These are phyloP conservation scores for Cystofilobasidium bisporidii DNA, from an alignment of 768 basidiomycete genomes.

Conservation along the genomic window DNA sequence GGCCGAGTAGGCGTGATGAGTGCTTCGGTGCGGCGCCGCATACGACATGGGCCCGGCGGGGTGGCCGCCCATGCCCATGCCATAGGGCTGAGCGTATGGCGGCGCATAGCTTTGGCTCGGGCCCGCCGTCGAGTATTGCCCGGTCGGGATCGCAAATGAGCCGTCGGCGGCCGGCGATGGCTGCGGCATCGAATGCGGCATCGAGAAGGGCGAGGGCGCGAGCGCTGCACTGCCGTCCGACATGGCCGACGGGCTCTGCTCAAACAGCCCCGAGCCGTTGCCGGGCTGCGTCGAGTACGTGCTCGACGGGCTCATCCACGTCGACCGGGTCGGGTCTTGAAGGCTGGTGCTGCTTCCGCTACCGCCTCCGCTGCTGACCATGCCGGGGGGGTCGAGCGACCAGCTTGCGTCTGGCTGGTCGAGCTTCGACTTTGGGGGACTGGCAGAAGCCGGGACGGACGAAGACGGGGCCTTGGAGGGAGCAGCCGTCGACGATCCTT, in stretches of 20 bases:
- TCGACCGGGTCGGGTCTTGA: neutral
- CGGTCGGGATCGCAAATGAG: no score
- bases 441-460: neutral
- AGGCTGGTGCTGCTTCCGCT: neutral
- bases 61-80: neutral
- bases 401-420: neutral
- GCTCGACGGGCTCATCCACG: neutral
- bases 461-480: neutral
- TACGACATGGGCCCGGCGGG: no score
- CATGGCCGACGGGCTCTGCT: neutral
- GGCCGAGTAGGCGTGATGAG: neutral
- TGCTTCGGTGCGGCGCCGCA: neutral
- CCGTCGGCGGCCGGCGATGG: neutral
- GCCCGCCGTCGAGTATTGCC: no score
- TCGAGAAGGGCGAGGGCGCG: neutral
- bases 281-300: neutral
- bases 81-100: neutral
- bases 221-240: neutral
- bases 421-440: neutral
- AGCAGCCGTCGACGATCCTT: neutral
- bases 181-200: neutral
- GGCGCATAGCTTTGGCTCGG: neutral
- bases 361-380: neutral
- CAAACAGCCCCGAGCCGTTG: neutral
- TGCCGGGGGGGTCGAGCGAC: neutral